Conservation (phyloP, 2,329 filamentous ascomycete genomes). For the Arthrobotrys megalospora region DNA sequence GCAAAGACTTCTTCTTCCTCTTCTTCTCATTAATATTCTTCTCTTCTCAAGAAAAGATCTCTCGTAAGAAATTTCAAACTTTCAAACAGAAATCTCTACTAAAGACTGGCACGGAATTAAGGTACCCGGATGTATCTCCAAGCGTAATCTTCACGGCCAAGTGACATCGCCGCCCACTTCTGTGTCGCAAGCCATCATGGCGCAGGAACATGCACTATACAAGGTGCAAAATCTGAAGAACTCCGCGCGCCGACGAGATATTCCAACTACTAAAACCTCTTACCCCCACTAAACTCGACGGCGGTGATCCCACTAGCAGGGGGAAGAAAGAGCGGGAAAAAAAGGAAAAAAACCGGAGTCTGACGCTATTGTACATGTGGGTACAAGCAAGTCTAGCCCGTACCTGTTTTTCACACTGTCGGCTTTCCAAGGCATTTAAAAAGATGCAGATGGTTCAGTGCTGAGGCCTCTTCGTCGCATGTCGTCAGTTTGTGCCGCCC, state of each 20-base stretch:
- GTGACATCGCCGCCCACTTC: conserved; percentile 21
- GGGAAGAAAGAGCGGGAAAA: conserved; percentile 19
- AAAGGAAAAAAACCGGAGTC: not conserved
- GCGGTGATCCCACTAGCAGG: not conserved
- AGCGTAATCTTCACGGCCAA: not conserved
- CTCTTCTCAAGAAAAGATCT: not conserved
- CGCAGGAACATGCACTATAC: conserved; percentile 43
- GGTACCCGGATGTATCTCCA: not conserved
- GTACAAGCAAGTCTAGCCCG: conserved; percentile 9
- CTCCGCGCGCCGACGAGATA: conserved; percentile 40
- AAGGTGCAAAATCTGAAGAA: conserved; percentile 17
- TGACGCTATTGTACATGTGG: conserved; percentile 54
- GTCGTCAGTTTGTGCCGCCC: conserved; percentile 50
- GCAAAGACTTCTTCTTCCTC: conserved; percentile 1
- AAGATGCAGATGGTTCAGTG: not conserved
- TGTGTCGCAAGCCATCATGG: conserved; percentile 25
- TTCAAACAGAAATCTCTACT: too few species aligned
- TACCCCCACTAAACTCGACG: not conserved
- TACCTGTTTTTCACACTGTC: conserved; percentile 8
- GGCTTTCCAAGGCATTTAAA: conserved; percentile 46
- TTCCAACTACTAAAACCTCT: not conserved
- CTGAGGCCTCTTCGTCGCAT: conserved; percentile 16
- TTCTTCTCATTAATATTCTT: too few species aligned
- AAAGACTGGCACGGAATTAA: too few species aligned
- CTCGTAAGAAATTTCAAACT: too few species aligned